Percentiles rank a stretch among this genome's conserved stretches.
phyloP scores from a whole-genome alignment of 2,329 filamentous ascomycete genomes.

The Pyrenochaeta sp. region DNA sequence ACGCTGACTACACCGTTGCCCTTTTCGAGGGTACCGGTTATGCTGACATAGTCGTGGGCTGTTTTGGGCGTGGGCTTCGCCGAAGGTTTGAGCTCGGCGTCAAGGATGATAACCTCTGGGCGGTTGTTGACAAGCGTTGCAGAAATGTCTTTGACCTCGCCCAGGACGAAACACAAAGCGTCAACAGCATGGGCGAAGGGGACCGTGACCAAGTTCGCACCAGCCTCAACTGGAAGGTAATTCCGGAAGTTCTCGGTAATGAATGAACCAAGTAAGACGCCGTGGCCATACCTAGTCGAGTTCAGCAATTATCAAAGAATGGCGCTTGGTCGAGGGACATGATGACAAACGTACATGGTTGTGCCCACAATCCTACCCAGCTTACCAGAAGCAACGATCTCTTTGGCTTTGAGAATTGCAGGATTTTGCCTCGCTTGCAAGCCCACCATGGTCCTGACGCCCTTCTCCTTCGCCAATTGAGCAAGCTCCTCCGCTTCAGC shows the following conservation, averaged over 20 bases:
- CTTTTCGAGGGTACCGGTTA: slow-evolving; percentile 28
- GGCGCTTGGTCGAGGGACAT: no score
- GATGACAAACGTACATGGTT: slow-evolving; percentile 44
- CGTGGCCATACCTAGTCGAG: no score
- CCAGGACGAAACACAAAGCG: slow-evolving; percentile 39
- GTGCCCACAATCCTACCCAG: slow-evolving; percentile 55
- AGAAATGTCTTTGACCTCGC: slow-evolving; percentile 35
- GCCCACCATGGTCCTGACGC: slow-evolving; percentile 57
- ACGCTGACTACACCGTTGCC: slow-evolving; percentile 36
- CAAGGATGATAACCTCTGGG: slow-evolving; percentile 24
- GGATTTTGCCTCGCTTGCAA: slow-evolving; percentile 57
- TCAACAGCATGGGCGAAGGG: slow-evolving; percentile 49
- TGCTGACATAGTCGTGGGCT: slow-evolving; percentile 37
- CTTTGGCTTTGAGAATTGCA: slow-evolving; percentile 52
- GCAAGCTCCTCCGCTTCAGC: slow-evolving; percentile 55
- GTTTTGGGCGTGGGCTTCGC: slow-evolving; percentile 39
- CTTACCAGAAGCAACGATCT: slow-evolving; percentile 53
- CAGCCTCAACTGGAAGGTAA: slow-evolving; percentile 58
- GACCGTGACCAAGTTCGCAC: slow-evolving; percentile 54
- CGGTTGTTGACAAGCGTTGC: slow-evolving; percentile 35
- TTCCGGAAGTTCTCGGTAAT: slow-evolving; percentile 52
- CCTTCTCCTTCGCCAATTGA: slow-evolving; percentile 51
- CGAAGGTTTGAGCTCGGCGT: slow-evolving; percentile 24
- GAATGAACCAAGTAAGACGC: slow-evolving; percentile 28
- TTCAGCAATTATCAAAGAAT: no score